Conservation (phyloP, 73 alveolate species). For the Breviolum minutum region DNA sequence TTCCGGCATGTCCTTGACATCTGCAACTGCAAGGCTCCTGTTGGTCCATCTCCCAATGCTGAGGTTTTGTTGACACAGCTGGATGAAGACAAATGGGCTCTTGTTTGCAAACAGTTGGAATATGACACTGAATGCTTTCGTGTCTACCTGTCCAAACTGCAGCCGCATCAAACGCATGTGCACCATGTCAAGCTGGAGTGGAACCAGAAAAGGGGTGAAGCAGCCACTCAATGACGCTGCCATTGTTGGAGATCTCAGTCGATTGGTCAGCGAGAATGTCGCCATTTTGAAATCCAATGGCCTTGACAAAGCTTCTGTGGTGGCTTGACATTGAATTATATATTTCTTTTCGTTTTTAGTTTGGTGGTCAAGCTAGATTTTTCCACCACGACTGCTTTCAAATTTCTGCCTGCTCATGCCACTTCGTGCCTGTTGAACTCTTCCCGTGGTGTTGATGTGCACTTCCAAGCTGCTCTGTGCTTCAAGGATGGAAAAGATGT, state of each 20-base stretch:
- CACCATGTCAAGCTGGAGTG: conserved; percentile 46
- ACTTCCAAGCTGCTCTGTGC: not conserved
- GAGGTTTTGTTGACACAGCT: conserved; percentile 1
- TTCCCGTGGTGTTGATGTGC: conserved; percentile 13
- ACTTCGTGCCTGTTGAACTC: not conserved
- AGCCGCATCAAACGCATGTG: not conserved
- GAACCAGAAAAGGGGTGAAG: not conserved
- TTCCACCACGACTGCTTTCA: not conserved
- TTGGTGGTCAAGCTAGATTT: not conserved
- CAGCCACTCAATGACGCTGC: not conserved
- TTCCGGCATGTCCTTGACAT: conserved; percentile 13
- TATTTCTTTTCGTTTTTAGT: not conserved
- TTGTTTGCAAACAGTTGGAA: not conserved
- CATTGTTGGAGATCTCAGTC: not conserved
- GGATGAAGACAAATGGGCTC: conserved; percentile 10
- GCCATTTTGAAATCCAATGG: not conserved
- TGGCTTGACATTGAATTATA: not conserved
- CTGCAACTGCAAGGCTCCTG: conserved; percentile 8
- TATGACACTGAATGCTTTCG: not conserved
- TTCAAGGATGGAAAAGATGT: not conserved
- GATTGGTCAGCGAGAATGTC: not conserved
- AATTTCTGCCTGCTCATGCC: not conserved
- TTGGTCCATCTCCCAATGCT: not conserved
- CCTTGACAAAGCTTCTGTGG: not conserved
- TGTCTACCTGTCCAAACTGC: not conserved